Base-by-base conservation (phyloP, 2,329 filamentous ascomycete species). In the Balansia obtecta region DNA sequence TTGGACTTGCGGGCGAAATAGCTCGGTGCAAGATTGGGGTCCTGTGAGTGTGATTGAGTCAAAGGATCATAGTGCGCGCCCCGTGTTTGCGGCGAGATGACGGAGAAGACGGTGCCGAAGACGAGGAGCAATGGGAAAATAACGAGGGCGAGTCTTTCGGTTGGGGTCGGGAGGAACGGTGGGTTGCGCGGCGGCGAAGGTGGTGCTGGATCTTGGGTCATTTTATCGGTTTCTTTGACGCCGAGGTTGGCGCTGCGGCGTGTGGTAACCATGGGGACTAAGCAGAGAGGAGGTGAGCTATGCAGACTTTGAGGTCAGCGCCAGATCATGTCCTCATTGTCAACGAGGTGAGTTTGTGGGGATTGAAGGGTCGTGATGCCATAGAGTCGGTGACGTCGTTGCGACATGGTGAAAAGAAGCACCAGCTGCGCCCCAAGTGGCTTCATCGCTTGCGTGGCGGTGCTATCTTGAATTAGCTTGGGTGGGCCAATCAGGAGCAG, bases 1-100 rank as follows among this genome's bases (percentile, higher is more conserved):
- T 98, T 98, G 65, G 82, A 77, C 69, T 98, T 98, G 59, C 85
- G 85, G 45, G 93, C 91, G 65, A 98, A 98, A 73, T 97, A 98
- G 63, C 77, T 84, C 2, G 86, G 86, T 47, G 84, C 79, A 4
- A 73, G 65, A 40, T 66, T 63, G n/a, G 65, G 61, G 64, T 71
- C 68, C 66, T 73, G 74, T 3, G 73, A 67, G 67, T 87, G 84
- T 12, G 84, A 77, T 62, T 89, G 85, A 22, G 75, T 66, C 40
- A 69, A 61, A 2, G 73, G 65, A 55, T 82, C 79, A 71, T 88
- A 88, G 3, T 78, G 73, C 1, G 79, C 74, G 45, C 71, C 70
- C 61, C 80, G 82, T 11, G 82, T 82, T 53, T 80, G 71, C 1
- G 89, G 89, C 16, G 88, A 90, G 48, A 97, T 68, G 37, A 80